A percentile compares a stretch with the other conserved stretches of the same genome.
These are phyloP conservation scores for Nicotiana tomentosiformis DNA, from an alignment of 257 asterid species.

Conservation along the genomic window DNA sequence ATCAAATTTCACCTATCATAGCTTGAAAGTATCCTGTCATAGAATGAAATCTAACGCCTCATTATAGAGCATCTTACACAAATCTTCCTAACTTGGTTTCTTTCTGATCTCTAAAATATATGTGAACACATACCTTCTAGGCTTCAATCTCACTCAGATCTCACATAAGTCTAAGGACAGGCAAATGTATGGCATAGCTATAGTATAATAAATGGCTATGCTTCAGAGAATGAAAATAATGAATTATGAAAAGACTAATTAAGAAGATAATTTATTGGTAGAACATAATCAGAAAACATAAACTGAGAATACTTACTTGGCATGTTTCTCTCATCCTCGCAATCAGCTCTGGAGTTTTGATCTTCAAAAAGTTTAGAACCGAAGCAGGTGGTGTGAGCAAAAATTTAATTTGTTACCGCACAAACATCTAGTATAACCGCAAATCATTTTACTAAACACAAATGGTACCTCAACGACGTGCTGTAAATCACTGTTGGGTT, in stretches of 20 bases:
- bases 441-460: slow-evolving; percentile 2
- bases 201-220: neutral
- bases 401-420: neutral
- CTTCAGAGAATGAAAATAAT: neutral
- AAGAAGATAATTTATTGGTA: neutral
- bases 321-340: slow-evolving; percentile 86
- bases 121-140: neutral
- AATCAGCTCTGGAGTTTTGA: slow-evolving; percentile 83
- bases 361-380: slow-evolving; percentile 42
- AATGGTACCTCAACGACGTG: slow-evolving; percentile 79
- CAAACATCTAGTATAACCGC: neutral
- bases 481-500: slow-evolving; percentile 88
- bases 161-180: neutral
- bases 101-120: neutral
- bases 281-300: slow-evolving; percentile 1
- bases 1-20: neutral
- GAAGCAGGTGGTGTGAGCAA: slow-evolving; percentile 15
- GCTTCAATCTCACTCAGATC: neutral
- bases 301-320: slow-evolving; percentile 55
- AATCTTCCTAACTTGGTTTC: neutral
- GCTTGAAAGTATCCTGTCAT: no score
- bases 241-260: neutral
- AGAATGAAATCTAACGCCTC: neutral
- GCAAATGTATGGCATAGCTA: neutral
- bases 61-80: neutral